Evolutionary conservation across 2,329 filamentous ascomycete species (phyloP), one percentile per base, ranked within the genome.

Genomic region (Tolypocladium guangdongense): DNA sequence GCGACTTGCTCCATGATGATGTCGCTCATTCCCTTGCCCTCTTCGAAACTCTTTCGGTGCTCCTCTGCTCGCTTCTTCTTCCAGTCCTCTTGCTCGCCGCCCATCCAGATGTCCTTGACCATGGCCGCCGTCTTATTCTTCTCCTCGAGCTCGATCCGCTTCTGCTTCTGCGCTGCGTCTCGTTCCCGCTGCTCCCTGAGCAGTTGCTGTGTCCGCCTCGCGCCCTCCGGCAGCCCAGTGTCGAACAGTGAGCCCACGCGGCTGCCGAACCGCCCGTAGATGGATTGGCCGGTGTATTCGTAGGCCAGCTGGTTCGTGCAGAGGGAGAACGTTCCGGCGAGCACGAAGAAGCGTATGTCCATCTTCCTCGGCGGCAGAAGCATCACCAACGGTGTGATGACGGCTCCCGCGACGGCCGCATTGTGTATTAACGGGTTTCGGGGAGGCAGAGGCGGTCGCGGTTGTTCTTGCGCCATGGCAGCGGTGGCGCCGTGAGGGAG

Each of bases 81-180:
- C 80, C 80, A 82, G 58, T 77, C 72, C 46, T 74, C 71, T n/a
- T 66, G 66, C 63, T 82, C 79, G 38, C 72, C 73, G 36, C 81
- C 81, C 74, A 81, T 78, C 81, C 81, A 84, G 18, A 83, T 64
- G 57, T 72, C 72, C 57, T 75, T 68, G 52, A 80, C 63, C 49
- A 66, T 50, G 53, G 66, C 59, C 12, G 63, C 64, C 33, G 64
- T 55, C 27, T 64, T 62, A 46, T 63, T 64, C 60, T 70, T 64
- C 54, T 68, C 62, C 37, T 65, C 63, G 18, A 45, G 22, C 27
- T 63, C 61, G 24, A 59, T 53, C 54, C 64, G 58, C 20, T 52
- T 56, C 50, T 61, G 62, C 49, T 61, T 62, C 39, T 58, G 54
- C 39, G 64, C 63, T 10, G 66, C 67, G 59, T 71, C 67, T 27